phyloP scores from a whole-genome alignment of 768 basidiomycete species.

The Tylopilus balloui region DNA sequence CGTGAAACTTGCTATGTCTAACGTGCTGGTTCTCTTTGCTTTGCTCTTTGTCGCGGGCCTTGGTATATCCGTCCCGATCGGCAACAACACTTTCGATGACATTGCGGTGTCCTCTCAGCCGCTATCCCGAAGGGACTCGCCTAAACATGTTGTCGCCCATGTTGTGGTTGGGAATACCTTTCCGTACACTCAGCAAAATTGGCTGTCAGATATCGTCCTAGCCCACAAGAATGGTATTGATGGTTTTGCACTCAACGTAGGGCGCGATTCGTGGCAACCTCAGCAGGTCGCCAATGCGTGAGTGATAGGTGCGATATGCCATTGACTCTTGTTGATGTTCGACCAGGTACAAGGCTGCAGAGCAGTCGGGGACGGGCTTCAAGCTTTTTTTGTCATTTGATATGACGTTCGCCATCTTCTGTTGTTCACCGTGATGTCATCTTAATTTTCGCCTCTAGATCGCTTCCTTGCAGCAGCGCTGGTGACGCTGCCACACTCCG shows the following conservation, averaged over 20 bases:
- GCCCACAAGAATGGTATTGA: constrained; percentile 60
- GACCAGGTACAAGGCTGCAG: constrained; percentile 52
- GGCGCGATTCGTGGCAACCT: constrained; percentile 59
- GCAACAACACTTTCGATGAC: neutral
- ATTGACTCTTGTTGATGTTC: constrained; percentile 16
- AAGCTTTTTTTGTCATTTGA: constrained; percentile 77
- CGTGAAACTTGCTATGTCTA: constrained; percentile 15
- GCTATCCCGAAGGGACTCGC: constrained; percentile 11
- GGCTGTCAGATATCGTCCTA: constrained; percentile 49
- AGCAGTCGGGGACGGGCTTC: constrained; percentile 51
- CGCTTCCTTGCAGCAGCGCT: constrained; percentile 48
- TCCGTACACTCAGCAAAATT: constrained; percentile 44
- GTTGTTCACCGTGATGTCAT: neutral
- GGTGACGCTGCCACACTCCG: constrained; percentile 51
- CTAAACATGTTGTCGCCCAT: constrained; percentile 53
- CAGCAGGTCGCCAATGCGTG: constrained; percentile 61
- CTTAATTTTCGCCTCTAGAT: constrained; percentile 31
- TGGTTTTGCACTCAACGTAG: constrained; percentile 70
- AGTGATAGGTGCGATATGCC: constrained; percentile 18
- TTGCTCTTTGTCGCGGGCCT: constrained; percentile 9
- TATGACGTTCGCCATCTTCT: constrained; percentile 57
- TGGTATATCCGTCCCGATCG: constrained; percentile 14
- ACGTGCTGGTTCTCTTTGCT: constrained; percentile 8
- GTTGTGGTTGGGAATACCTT: constrained; percentile 64
- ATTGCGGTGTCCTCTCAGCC: neutral